These are phyloP conservation scores for Hypocrella siamensis DNA, from an alignment of 2,329 filamentous ascomycete species.

Conservation along the genomic window DNA sequence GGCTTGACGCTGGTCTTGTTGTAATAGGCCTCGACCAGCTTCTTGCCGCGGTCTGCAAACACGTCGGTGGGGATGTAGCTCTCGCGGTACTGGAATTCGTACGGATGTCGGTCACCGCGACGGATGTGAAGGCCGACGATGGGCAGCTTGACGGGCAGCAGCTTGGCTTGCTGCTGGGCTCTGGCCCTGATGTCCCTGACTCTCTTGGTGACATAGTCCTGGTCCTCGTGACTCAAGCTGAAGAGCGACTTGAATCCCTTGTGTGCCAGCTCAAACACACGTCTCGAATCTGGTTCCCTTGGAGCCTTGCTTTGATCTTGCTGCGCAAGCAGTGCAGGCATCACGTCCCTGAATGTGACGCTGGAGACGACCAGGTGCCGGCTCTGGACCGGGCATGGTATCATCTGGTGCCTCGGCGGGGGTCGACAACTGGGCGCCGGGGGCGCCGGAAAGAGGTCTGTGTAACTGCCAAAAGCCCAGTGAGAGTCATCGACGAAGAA, in stretches of 20 bases:
- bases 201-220: slow-evolving; percentile 45
- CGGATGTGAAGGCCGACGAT: slow-evolving; percentile 63
- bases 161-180: slow-evolving; percentile 23
- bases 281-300: slow-evolving; percentile 18
- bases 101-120: slow-evolving; percentile 62
- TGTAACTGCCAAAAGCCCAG: slow-evolving; percentile 69
- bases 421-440: slow-evolving; percentile 50
- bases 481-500: slow-evolving; percentile 78
- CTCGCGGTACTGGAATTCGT: slow-evolving; percentile 59
- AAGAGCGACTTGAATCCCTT: slow-evolving; percentile 62
- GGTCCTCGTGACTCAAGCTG: slow-evolving; percentile 49
- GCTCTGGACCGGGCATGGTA: slow-evolving; percentile 66
- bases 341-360: slow-evolving; percentile 47
- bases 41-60: slow-evolving; percentile 45
- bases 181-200: slow-evolving; percentile 36
- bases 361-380: slow-evolving; percentile 60
- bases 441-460: slow-evolving; percentile 53
- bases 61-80: slow-evolving; percentile 63
- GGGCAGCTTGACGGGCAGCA: slow-evolving; percentile 17
- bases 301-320: slow-evolving; percentile 12
- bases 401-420: slow-evolving; percentile 58
- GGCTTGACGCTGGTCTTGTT: slow-evolving; percentile 24
- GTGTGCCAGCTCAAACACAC: slow-evolving; percentile 53
- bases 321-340: slow-evolving; percentile 36
- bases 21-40: slow-evolving; percentile 34